Evolutionary conservation across 768 basidiomycete species (phyloP).

Genomic region (Hebeloma cylindrosporum): DNA sequence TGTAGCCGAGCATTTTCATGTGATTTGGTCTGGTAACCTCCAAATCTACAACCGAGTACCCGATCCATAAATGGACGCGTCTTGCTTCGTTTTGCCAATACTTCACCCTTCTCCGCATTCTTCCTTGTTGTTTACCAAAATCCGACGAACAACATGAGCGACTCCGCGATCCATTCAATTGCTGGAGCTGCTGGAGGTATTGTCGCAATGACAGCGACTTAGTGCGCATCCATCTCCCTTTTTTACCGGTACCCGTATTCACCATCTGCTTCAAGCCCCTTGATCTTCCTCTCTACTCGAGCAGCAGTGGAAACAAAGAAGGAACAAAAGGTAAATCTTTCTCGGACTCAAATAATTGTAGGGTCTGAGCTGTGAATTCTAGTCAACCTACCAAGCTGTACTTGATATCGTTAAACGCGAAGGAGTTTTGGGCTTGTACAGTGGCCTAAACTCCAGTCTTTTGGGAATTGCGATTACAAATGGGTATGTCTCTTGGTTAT

Average conservation of each 20-base stretch:
- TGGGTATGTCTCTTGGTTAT: slow-evolving; percentile 48
- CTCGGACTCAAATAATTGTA: slow-evolving; percentile 4
- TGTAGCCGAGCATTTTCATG: slow-evolving; percentile 17
- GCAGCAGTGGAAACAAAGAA: slow-evolving; percentile 88
- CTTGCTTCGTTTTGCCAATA: background rate
- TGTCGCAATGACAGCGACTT: slow-evolving; percentile 85
- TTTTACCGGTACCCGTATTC: slow-evolving; percentile 6
- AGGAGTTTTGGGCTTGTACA: slow-evolving; percentile 82
- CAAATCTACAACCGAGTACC: slow-evolving; percentile 16
- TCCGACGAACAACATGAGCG: slow-evolving; percentile 56
- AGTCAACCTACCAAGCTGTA: slow-evolving; percentile 69
- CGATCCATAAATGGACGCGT: slow-evolving; percentile 16
- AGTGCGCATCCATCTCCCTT: slow-evolving; percentile 47
- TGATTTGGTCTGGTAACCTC: slow-evolving; percentile 15
- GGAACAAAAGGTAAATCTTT: slow-evolving; percentile 60
- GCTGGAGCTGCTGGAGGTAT: slow-evolving; percentile 93
- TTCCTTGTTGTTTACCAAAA: too few species aligned
- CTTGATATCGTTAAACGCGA: slow-evolving; percentile 81
- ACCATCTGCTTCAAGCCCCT: slow-evolving; percentile 54
- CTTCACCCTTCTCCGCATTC: too few species aligned
- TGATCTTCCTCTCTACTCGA: slow-evolving; percentile 89
- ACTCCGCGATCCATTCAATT: slow-evolving; percentile 82
- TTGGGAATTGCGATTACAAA: slow-evolving; percentile 94
- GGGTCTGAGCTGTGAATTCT: slow-evolving; percentile 3
- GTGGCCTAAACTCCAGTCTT: slow-evolving; percentile 81